These are phyloP conservation scores for Pterocarpus santalinus DNA, from an alignment of 306 rosid genomes.

Conservation along the genomic window DNA sequence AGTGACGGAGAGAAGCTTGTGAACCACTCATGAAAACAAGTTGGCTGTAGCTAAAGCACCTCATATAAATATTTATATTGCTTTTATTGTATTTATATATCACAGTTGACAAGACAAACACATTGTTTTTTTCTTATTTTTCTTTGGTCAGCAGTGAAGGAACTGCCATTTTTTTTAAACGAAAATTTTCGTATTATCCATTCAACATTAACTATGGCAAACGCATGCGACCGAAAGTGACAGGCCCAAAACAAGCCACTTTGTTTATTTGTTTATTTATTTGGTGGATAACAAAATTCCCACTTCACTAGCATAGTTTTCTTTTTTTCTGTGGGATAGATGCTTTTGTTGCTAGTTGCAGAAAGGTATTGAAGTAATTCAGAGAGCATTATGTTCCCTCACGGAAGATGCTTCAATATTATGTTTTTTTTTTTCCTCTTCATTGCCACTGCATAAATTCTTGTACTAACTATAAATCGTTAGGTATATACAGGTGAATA, in stretches of 20 bases:
- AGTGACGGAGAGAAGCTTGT: slow-evolving; percentile 42
- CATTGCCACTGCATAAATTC: not conserved
- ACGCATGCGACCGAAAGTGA: slow-evolving; percentile 34
- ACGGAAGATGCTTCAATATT: slow-evolving; percentile 34
- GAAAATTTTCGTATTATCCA: slow-evolving; percentile 25
- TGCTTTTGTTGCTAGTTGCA: slow-evolving; percentile 43
- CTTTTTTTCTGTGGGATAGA: slow-evolving; percentile 11
- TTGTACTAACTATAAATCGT: not conserved
- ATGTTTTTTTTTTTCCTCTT: not conserved
- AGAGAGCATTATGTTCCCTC: not conserved
- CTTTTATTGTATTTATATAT: not conserved
- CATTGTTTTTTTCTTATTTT: not conserved
- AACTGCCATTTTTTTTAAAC: slow-evolving; percentile 2
- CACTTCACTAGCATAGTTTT: not conserved
- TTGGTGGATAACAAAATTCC: not conserved
- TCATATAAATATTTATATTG: not conserved
- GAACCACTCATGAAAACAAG: slow-evolving; percentile 52
- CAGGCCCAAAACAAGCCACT: not conserved
- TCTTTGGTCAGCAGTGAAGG: slow-evolving; percentile 41
- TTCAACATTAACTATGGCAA: slow-evolving; percentile 8
- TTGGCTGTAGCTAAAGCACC: slow-evolving; percentile 43
- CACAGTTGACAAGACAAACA: not conserved
- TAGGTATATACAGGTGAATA: too few relatives aligned
- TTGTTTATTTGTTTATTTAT: not conserved
- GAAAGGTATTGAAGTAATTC: slow-evolving; percentile 32